Conservation (phyloP, 2,329 filamentous ascomycete species). For the Bipolaris gigantea region DNA sequence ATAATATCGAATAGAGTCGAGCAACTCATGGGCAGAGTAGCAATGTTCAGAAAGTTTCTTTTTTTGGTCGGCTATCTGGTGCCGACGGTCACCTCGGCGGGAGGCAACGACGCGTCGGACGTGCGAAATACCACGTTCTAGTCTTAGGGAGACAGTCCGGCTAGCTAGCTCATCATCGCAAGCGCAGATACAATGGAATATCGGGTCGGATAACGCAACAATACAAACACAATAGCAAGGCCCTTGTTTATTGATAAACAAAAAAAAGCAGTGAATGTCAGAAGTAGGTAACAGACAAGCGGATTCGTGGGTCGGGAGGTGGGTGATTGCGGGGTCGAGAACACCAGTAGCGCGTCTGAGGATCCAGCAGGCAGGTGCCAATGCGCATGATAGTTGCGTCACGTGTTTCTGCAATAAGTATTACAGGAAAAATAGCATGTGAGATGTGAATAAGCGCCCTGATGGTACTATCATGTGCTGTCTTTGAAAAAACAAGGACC, state of each 20-base stretch:
- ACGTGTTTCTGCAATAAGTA: conserved; percentile 1
- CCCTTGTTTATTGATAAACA: not conserved
- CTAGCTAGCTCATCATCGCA: not conserved
- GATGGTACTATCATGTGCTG: too few relatives aligned
- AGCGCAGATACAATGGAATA: not conserved
- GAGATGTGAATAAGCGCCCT: not conserved
- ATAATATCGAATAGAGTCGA: not conserved
- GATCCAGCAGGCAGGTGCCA: conserved; percentile 2
- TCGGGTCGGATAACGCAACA: not conserved
- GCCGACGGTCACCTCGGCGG: not conserved
- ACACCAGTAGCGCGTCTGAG: conserved; percentile 7
- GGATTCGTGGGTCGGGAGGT: conserved; percentile 4
- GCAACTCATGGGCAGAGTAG: not conserved
- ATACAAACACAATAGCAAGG: not conserved
- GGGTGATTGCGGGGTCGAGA: conserved; percentile 19
- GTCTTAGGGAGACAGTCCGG: not conserved
- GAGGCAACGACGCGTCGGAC: not conserved
- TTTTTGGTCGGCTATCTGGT: not conserved
- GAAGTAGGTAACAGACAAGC: conserved; percentile 4
- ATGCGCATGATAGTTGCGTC: conserved; percentile 10
- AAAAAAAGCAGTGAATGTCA: not conserved
- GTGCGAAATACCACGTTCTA: not conserved
- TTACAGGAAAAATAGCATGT: not conserved
- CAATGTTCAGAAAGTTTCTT: not conserved
- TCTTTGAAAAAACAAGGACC: not conserved